Conservation (phyloP, 192 early-diverging fungal species). For the Podila epicladia region DNA sequence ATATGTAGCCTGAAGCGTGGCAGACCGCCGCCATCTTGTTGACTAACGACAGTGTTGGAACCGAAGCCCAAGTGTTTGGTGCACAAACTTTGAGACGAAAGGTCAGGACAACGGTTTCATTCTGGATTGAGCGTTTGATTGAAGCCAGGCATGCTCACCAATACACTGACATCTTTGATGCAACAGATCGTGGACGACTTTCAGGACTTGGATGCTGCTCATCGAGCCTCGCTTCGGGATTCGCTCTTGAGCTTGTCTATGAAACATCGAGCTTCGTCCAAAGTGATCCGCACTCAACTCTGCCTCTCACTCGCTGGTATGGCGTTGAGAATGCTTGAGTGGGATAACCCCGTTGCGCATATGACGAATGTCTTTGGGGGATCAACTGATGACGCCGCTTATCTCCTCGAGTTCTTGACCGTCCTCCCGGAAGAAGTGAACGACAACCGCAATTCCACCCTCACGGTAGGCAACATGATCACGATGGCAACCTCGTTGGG, state of each 20-base stretch:
- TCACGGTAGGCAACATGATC: conserved; percentile 61
- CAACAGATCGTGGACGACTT: conserved; percentile 82
- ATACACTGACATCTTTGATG: background rate
- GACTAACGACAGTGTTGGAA: conserved; percentile 58
- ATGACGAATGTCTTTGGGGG: conserved; percentile 76
- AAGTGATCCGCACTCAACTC: conserved; percentile 80
- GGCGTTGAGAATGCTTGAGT: conserved; percentile 81
- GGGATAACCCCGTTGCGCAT: conserved; percentile 83
- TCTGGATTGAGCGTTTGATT: background rate
- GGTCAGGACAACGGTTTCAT: conserved; percentile 45
- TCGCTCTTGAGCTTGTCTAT: conserved; percentile 79
- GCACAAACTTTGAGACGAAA: conserved; percentile 95
- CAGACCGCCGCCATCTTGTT: conserved; percentile 79
- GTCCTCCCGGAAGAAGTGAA: conserved; percentile 90
- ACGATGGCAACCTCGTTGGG: background rate
- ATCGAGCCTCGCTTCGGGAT: conserved; percentile 76
- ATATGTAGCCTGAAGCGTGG: conserved; percentile 82
- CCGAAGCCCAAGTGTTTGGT: conserved; percentile 83
- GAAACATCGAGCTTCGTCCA: conserved; percentile 63
- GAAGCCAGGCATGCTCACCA: background rate
- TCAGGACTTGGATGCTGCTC: conserved; percentile 72
- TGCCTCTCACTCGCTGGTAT: conserved; percentile 86
- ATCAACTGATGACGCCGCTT: conserved; percentile 65
- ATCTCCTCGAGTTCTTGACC: conserved; percentile 83
- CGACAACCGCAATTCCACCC: conserved; percentile 68